A percentile compares a stretch with the other conserved stretches of the same genome.
Conservation (phyloP, 345 rosid species). For the Lenwebbia sp. region DNA sequence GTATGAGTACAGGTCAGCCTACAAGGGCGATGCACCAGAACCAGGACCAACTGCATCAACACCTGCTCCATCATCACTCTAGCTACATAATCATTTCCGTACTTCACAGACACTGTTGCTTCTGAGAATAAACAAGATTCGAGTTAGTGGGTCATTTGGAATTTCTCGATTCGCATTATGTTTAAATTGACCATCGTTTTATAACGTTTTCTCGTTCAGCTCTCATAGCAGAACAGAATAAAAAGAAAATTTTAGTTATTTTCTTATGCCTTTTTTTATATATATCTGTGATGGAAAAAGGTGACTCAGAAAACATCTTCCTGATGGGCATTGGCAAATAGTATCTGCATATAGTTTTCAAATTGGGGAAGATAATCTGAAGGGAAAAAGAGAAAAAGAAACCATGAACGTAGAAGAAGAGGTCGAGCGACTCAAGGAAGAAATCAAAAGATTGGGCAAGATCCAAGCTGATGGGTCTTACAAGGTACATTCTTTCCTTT, state of each 20-base stretch:
- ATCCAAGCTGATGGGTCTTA: constrained; percentile 79
- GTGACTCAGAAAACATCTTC: neutral
- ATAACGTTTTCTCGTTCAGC: neutral
- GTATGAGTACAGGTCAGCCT: neutral
- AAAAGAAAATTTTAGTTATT: neutral
- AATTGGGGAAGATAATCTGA: neutral
- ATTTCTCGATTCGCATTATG: neutral
- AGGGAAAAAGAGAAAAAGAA: neutral
- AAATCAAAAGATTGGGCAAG: constrained; percentile 74
- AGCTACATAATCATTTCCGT: neutral
- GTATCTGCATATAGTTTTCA: neutral
- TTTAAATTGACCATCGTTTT: neutral
- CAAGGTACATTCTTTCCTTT: constrained; percentile 31
- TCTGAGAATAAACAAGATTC: neutral
- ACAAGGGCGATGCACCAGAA: neutral
- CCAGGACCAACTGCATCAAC: neutral
- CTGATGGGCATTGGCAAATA: neutral
- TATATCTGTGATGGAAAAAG: neutral
- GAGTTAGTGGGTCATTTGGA: neutral
- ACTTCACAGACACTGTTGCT: neutral
- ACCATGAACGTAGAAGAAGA: constrained; percentile 91
- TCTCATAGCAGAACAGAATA: neutral
- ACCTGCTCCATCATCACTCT: neutral
- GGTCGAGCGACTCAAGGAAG: constrained; percentile 68
- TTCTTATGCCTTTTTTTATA: neutral